These are phyloP conservation scores for Aspergillus melleus DNA, from an alignment of 2,329 filamentous ascomycete species.

Conservation along the genomic window DNA sequence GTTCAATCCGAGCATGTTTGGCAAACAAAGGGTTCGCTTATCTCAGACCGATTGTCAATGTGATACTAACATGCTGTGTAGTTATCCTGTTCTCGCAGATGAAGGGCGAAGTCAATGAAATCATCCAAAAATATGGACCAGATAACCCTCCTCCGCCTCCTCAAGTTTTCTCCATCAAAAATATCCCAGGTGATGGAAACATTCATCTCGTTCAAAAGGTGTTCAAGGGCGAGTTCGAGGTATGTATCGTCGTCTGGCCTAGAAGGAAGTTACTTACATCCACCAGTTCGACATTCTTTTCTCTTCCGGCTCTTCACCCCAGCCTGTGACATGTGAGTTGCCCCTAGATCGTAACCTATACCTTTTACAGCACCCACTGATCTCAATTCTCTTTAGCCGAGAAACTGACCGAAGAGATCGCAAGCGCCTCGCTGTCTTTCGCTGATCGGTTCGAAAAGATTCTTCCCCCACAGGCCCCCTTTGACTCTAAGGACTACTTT, in stretches of 20 bases:
- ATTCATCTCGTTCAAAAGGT: constrained; percentile 87
- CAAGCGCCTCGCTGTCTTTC: constrained; percentile 67
- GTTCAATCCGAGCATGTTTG: constrained; percentile 71
- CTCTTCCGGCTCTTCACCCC: constrained; percentile 69
- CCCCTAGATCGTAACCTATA: not conserved
- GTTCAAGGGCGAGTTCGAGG: constrained; percentile 81
- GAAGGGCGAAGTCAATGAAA: constrained; percentile 63
- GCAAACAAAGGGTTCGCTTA: constrained; percentile 68
- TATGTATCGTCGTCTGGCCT: constrained; percentile 24
- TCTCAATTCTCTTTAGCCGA: constrained; percentile 42
- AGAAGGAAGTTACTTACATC: constrained; percentile 11
- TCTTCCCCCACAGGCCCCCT: constrained; percentile 74
- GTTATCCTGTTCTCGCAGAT: constrained; percentile 62
- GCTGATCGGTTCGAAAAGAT: constrained; percentile 70
- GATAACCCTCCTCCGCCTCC: constrained; percentile 76
- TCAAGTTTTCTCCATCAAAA: constrained; percentile 77
- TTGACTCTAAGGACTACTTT: constrained; percentile 69
- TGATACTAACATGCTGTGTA: constrained; percentile 21
- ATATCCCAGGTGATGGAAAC: constrained; percentile 65
- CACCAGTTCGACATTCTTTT: constrained; percentile 82
- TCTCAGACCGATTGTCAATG: not conserved
- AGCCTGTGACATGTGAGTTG: constrained; percentile 52
- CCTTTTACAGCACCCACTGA: not conserved
- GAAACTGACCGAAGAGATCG: constrained; percentile 69
- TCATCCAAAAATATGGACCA: constrained; percentile 59